phyloP scores from a whole-genome alignment of 139 green algal species.

The Chlamydomonas schloesseri region DNA sequence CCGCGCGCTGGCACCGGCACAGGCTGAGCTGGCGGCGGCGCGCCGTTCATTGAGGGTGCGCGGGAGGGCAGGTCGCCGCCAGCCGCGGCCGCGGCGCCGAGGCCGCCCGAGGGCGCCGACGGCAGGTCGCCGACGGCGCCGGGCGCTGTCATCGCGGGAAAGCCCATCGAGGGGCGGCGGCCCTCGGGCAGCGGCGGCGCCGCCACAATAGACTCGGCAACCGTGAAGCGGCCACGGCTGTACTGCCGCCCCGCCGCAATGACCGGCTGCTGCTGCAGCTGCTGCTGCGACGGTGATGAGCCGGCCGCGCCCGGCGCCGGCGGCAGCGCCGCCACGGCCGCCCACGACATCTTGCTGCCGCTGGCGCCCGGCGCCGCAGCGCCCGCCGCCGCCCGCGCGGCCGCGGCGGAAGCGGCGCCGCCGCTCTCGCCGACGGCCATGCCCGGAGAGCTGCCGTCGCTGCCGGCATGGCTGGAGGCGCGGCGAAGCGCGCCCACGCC shows the following conservation, averaged over 20 bases:
- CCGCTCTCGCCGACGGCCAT: not conserved
- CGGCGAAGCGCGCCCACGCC: no score
- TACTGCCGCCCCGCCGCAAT: not conserved
- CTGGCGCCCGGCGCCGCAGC: not conserved
- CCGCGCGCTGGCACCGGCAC: no score
- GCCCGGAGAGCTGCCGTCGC: not conserved
- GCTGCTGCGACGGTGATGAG: not conserved
- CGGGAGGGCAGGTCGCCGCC: no score
- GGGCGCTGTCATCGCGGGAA: no score
- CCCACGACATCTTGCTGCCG: not conserved
- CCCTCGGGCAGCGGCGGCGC: not conserved
- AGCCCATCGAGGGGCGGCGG: not conserved
- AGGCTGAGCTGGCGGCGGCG: no score
- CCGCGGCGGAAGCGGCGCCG: no score
- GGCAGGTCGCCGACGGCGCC: no score
- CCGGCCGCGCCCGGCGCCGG: not conserved
- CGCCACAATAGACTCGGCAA: constrained; percentile 28
- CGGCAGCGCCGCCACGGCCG: not conserved
- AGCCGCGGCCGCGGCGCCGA: no score
- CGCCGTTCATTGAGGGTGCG: no score
- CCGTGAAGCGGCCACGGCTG: constrained; percentile 28
- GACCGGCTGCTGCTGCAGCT: not conserved
- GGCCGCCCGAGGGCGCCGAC: no score
- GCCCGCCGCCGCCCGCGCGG: no score
- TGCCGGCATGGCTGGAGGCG: not conserved